Percentiles rank a stretch among this genome's conserved stretches.
phyloP scores from a whole-genome alignment of 2,329 filamentous ascomycete genomes.

The Domatiomyces catenatus region DNA sequence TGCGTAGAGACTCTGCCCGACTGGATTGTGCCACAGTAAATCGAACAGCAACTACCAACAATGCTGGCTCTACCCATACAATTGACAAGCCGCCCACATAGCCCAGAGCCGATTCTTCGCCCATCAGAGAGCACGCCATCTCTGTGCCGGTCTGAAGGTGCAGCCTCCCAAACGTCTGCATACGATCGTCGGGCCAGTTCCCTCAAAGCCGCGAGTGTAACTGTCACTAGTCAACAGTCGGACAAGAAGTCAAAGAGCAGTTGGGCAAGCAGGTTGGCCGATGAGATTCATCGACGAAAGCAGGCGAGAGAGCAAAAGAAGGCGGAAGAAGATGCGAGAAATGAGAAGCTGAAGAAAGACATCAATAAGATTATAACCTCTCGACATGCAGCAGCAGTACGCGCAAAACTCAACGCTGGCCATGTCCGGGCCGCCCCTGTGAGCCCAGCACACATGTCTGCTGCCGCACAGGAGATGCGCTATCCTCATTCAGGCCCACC shows the following conservation, averaged over 20 bases:
- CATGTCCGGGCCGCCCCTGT: neutral
- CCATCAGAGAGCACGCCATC: neutral
- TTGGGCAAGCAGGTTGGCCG: neutral
- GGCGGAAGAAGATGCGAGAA: slow-evolving; percentile 1
- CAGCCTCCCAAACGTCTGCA: neutral
- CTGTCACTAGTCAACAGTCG: neutral
- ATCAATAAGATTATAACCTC: slow-evolving; percentile 4
- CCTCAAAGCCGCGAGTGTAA: neutral
- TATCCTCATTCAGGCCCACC: slow-evolving; percentile 15
- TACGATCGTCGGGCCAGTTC: neutral
- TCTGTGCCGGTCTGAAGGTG: neutral
- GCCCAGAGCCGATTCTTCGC: neutral
- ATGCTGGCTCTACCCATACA: neutral
- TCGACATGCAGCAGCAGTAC: slow-evolving; percentile 5
- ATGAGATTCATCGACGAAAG: neutral
- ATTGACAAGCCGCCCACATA: neutral
- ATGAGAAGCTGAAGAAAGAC: slow-evolving; percentile 6
- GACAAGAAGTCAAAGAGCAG: neutral
- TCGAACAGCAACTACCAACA: neutral
- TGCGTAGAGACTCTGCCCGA: neutral
- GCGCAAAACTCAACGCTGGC: slow-evolving; percentile 5
- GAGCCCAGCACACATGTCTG: slow-evolving; percentile 3
- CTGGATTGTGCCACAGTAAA: no score
- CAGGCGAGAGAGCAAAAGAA: slow-evolving; percentile 1
- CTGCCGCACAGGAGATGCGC: slow-evolving; percentile 9